Conservation (phyloP, 306 rosid species). For the Inga laurina region DNA sequence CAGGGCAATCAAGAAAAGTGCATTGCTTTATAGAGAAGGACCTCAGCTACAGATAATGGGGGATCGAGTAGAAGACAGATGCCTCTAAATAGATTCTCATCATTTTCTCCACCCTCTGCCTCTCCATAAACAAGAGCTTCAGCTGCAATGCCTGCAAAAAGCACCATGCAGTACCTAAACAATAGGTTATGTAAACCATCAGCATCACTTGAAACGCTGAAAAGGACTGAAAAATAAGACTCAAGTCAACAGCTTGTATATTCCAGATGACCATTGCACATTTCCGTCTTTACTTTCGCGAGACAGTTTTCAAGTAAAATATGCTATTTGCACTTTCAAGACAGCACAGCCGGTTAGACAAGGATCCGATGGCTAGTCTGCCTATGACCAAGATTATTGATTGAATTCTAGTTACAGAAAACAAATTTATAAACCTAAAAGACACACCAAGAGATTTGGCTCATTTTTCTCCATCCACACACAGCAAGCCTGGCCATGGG, state of each 20-base stretch:
- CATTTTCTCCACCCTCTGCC: slow-evolving; percentile 99
- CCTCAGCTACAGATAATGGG: slow-evolving; percentile 82
- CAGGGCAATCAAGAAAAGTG: slow-evolving; percentile 22
- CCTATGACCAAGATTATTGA: not conserved
- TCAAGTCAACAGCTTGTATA: not conserved
- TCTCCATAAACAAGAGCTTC: slow-evolving; percentile 96
- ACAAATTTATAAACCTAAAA: not conserved
- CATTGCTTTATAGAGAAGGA: slow-evolving; percentile 36
- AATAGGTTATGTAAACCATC: slow-evolving; percentile 27
- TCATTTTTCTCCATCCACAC: not conserved
- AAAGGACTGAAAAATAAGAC: not conserved
- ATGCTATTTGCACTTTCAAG: not conserved
- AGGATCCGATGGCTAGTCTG: slow-evolving; percentile 1
- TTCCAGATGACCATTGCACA: not conserved
- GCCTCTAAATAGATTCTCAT: slow-evolving; percentile 84
- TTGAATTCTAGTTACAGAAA: not conserved
- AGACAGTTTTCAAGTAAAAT: not conserved
- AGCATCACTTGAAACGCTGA: slow-evolving; percentile 25
- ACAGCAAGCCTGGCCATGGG: not conserved
- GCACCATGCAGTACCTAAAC: slow-evolving; percentile 94
- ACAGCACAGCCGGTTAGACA: slow-evolving; percentile 4
- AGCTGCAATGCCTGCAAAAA: slow-evolving; percentile 95
- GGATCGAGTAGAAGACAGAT: slow-evolving; percentile 82
- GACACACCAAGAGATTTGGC: not conserved
- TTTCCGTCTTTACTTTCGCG: not conserved